Base-by-base conservation (phyloP, 306 rosid genomes). In the Dalbergia cochinchinensis region DNA sequence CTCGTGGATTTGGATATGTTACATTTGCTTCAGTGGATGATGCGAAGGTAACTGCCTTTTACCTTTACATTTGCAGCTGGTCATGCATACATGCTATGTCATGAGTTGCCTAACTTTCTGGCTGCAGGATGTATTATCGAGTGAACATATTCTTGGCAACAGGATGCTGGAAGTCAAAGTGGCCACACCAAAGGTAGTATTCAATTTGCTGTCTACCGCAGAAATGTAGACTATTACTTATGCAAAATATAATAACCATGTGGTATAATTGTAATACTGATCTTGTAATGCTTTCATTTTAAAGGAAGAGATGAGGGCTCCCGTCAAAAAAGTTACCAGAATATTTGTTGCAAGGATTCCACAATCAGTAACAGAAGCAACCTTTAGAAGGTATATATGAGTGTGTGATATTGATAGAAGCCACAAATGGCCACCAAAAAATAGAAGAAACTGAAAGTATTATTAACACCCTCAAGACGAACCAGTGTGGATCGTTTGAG, bases 1-100 rank as follows among this genome's bases (percentile, higher is more conserved):
- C 99, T 84, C 99, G 98, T 16, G 98, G 99, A 19, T 96, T 96
- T 86, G 99, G 99, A 71, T 93, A 96, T 82, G 98, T 93, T 26
- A 96, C 99, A 51, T 96, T 96, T 90, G 86, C 84, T 10, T 90
- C 94, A 1, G 89, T 80, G 61, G 99, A 91, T 80, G 99, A 96
- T 87, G 99, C 99, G 8, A 87, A 93, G 96, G 99, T 93, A 67
- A 77, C 13, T 54, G 50, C 26, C 70, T 26, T 51, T 61, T 44
- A n/a, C 57, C 60, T 8, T 12, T 7, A 26, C 6, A 68, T 11
- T 33, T 65, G 18, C 35, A 9, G 71, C 2, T 70, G 71, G 12
- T 80, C 19, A 31, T 31, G 1, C 11, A 8, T 58, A 7, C 44
- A 41, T 65, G 66, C 82, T 50, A 16, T 71, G 44, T 75, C 70